Percentiles rank a stretch among this genome's conserved stretches.
These are phyloP conservation scores for Scedosporium dehoogii DNA, from an alignment of 2,329 filamentous ascomycete species.

Conservation along the genomic window DNA sequence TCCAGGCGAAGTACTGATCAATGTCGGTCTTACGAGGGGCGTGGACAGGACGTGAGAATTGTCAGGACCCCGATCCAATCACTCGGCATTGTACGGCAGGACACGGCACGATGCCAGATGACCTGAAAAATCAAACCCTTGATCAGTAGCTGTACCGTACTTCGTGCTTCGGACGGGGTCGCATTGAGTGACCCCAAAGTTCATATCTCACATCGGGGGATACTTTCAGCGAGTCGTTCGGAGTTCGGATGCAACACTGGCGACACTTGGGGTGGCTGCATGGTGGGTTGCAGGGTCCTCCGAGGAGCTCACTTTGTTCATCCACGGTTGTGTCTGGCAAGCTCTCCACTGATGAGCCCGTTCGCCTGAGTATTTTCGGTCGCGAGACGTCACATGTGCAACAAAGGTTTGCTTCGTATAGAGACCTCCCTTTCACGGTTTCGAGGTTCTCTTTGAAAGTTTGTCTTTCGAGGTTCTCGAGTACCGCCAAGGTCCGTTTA, in stretches of 20 bases:
- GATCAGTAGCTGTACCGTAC: neutral
- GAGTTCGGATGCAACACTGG: constrained; percentile 5
- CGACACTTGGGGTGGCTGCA: constrained; percentile 4
- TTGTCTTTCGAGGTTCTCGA: too few species aligned
- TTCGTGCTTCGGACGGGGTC: neutral
- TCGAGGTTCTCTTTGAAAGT: too few species aligned
- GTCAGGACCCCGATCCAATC: neutral
- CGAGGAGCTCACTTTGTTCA: neutral
- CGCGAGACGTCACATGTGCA: neutral
- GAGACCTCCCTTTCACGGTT: too few species aligned
- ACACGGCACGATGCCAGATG: neutral
- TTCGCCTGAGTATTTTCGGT: neutral
- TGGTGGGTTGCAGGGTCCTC: constrained; percentile 1
- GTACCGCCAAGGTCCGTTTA: too few species aligned
- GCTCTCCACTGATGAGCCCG: neutral
- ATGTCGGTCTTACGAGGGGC: neutral
- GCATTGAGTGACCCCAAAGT: neutral
- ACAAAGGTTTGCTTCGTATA: neutral
- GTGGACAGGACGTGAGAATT: neutral
- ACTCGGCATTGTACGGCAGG: neutral
- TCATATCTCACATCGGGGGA: neutral
- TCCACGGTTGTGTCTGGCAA: neutral
- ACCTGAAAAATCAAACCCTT: neutral
- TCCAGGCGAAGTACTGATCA: neutral
- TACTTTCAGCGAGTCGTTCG: neutral